A percentile compares a stretch with the other conserved stretches of the same genome.
These are phyloP conservation scores for Pichia nanzhaoensis DNA, from an alignment of 805 yeast species.

Conservation along the genomic window DNA sequence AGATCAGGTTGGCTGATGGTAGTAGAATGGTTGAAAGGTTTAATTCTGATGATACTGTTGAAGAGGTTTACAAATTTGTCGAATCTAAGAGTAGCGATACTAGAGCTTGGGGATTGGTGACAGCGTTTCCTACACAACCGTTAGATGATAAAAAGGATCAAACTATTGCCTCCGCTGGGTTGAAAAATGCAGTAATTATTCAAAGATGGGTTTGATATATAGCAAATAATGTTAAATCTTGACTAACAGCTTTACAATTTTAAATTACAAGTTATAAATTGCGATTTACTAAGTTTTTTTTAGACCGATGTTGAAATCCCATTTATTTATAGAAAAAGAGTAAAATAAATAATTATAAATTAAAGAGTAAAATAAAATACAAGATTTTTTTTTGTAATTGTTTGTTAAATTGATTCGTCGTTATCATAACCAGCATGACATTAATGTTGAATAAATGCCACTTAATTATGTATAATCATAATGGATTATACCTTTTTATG, in stretches of 20 bases:
- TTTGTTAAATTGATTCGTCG: conserved; percentile 8
- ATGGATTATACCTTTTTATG: background rate
- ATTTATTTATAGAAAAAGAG: conserved; percentile 21
- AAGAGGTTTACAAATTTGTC: conserved; percentile 63
- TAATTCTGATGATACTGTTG: conserved; percentile 57
- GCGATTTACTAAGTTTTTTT: conserved; percentile 3
- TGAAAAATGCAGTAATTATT: conserved; percentile 78
- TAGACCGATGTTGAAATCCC: conserved; percentile 45
- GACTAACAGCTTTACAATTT: too few relatives aligned
- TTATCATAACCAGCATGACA: conserved; percentile 23
- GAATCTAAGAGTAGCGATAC: conserved; percentile 36
- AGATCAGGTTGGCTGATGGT: conserved; percentile 81
- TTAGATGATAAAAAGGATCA: conserved; percentile 51
- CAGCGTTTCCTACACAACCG: conserved; percentile 76
- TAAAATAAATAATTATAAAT: conserved; percentile 11
- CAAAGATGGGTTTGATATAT: conserved; percentile 62
- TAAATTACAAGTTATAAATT: too few relatives aligned
- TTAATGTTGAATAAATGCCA: conserved; percentile 35
- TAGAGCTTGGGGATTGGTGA: conserved; percentile 59
- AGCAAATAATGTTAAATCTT: background rate
- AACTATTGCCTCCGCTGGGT: conserved; percentile 67
- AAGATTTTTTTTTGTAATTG: conserved; percentile 10
- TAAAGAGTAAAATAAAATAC: conserved; percentile 14
- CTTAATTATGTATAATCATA: conserved; percentile 3
- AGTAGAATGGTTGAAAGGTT: conserved; percentile 59